These are phyloP conservation scores for Mayamaea pseudoterrestris DNA, from an alignment of 108 stramenopile genomes.

Conservation along the genomic window DNA sequence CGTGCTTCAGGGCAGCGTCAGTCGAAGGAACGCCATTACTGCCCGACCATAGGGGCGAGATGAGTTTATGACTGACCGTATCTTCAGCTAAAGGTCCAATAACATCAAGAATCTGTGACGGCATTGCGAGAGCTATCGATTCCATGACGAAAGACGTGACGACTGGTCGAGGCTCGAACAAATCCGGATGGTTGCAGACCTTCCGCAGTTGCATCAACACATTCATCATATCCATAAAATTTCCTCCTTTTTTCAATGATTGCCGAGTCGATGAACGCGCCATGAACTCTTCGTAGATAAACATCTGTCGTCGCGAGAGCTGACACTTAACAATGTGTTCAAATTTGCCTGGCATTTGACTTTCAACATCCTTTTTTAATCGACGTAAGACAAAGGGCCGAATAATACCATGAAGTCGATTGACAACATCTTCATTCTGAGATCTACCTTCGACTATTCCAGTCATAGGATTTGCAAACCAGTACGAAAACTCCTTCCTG, in stretches of 20 bases:
- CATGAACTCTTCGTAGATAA: constrained; percentile 98
- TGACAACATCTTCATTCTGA: constrained; percentile 76
- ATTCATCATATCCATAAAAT: constrained; percentile 99
- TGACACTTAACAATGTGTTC: constrained; percentile 92
- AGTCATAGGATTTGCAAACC: constrained; percentile 96
- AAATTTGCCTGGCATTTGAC: constrained; percentile 92
- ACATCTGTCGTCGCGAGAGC: constrained; percentile 87
- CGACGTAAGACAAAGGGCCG: constrained; percentile 93
- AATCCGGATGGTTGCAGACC: constrained; percentile 99
- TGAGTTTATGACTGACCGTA: constrained; percentile 21
- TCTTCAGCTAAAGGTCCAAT: constrained; percentile 20
- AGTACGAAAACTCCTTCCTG: constrained; percentile 94
- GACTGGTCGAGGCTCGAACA: constrained; percentile 94
- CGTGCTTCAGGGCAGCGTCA: constrained; percentile 21
- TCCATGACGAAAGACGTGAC: constrained; percentile 81
- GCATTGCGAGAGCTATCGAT: constrained; percentile 30
- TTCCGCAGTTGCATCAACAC: constrained; percentile 98
- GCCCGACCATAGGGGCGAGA: constrained; percentile 48
- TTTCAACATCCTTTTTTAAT: constrained; percentile 95
- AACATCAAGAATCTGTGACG: constrained; percentile 28
- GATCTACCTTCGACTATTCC: constrained; percentile 82
- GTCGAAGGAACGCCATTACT: constrained; percentile 35
- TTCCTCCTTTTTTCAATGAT: constrained; percentile 72
- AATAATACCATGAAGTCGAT: constrained; percentile 89
- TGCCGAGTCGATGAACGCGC: constrained; percentile 84